phyloP scores from a whole-genome alignment of 2,329 filamentous ascomycete species.

The Cryphonectria parasitica region DNA sequence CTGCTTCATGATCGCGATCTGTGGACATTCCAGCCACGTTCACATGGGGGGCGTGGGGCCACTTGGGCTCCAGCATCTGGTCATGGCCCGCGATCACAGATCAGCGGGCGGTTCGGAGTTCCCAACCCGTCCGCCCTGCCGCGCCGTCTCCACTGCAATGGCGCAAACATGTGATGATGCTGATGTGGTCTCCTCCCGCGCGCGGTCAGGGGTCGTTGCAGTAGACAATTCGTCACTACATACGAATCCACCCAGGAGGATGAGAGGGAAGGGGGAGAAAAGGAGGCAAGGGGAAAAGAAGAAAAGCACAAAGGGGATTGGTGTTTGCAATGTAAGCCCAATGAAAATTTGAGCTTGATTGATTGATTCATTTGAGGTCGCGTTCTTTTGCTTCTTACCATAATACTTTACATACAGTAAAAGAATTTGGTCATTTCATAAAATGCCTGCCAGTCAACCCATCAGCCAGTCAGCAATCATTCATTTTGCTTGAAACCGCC shows the following conservation, averaged over 20 bases:
- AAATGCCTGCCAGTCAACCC: too few species aligned
- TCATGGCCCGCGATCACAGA: background rate
- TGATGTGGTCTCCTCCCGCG: too few species aligned
- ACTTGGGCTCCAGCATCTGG: background rate
- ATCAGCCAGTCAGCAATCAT: too few species aligned
- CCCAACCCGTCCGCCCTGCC: background rate
- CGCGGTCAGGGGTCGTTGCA: background rate
- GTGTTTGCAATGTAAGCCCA: background rate
- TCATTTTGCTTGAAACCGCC: too few species aligned
- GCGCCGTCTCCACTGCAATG: background rate
- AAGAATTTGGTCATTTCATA: too few species aligned
- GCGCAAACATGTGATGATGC: background rate
- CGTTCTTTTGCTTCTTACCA: too few species aligned
- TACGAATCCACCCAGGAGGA: background rate
- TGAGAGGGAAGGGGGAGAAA: too few species aligned
- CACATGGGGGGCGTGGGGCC: background rate
- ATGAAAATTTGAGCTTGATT: too few species aligned
- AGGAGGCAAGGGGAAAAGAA: background rate
- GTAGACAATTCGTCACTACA: background rate
- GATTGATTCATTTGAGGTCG: too few species aligned
- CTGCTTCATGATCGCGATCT: background rate
- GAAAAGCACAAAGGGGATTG: background rate
- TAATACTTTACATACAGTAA: too few species aligned
- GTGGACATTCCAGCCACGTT: slow-evolving; percentile 4
- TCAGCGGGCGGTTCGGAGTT: background rate